Base-by-base conservation (phyloP, 495 filamentous ascomycete genomes). In the Xylaria grammica region DNA sequence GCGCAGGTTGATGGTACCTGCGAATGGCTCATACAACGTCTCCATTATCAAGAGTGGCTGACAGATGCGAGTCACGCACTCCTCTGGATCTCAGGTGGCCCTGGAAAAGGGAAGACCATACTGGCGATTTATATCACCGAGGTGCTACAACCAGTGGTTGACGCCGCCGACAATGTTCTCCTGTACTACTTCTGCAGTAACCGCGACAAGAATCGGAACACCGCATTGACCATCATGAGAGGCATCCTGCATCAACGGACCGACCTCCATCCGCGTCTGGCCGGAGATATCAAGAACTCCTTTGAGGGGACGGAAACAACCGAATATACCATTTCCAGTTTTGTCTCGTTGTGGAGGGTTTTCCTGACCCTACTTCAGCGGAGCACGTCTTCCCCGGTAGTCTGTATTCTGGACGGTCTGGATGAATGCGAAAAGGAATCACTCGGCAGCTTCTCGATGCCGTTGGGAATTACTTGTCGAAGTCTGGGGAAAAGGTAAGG, bases 91-190 rank as follows among this genome's bases (percentile, higher is more conserved):
- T 79, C 71, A 17, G 81, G 81, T 29, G 74, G 78, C 24, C 78
- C 80, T 68, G 81, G 81, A 19, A 83, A 79, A 71, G 82, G 82
- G 2, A 84, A 84, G 66, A 82, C 80, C 1, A 82, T 82, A 78
- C 71, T 84, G 7, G 72, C 78, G 5, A 80, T 79, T 26, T 82
- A 75, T 69, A 65, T 82, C 5, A 75, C 79, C 30, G 75, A 82
- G 65, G 70, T 74, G 50, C 69, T 83, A 20, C 74, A 83, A 60
- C 63, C 40, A 44, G 19, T 52, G 10, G 53, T 67, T 13, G 54
- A 68, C 3, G 48, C 46, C 20, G 36, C 15, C 10, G 56, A 67
- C 0, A 52, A 66, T 50, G 65, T 72, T 46, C 60, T 78, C 20
- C 62, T 82, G 13, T 77, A 77, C 63, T 80, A 77, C 72, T 84